Percentiles rank a stretch among this genome's conserved stretches.
phyloP scores from a whole-genome alignment of 345 rosid species.

The Streptanthus diversifolius region DNA sequence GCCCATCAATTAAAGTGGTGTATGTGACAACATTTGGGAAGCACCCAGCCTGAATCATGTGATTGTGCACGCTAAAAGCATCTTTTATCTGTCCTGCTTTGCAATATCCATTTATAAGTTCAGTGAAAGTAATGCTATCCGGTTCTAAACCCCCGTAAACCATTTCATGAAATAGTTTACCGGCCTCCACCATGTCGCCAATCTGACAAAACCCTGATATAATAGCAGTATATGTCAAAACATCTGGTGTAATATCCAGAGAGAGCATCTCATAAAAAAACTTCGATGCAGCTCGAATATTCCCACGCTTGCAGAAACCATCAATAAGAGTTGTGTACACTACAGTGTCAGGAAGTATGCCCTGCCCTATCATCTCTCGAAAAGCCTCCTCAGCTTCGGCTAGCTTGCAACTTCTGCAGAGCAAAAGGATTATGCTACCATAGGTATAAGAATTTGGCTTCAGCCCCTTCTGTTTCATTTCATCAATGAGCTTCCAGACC shows the following conservation, averaged over 20 bases:
- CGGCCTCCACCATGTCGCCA: conserved; percentile 67
- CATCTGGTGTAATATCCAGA: conserved; percentile 52
- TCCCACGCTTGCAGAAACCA: conserved; percentile 68
- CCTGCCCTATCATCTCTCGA: conserved; percentile 58
- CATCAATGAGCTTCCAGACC: conserved; percentile 57
- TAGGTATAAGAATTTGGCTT: conserved; percentile 75
- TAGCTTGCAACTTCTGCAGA: conserved; percentile 52
- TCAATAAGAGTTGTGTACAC: conserved; percentile 76
- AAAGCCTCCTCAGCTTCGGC: conserved; percentile 59
- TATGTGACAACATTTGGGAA: conserved; percentile 81
- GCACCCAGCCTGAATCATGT: conserved; percentile 65
- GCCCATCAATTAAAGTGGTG: conserved; percentile 79
- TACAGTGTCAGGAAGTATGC: conserved; percentile 58
- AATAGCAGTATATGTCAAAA: conserved; percentile 66
- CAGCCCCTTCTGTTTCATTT: conserved; percentile 59
- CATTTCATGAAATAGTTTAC: conserved; percentile 61
- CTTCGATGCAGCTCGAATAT: conserved; percentile 47
- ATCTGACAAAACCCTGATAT: conserved; percentile 65
- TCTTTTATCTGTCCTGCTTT: conserved; percentile 63
- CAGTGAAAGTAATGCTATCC: conserved; percentile 70
- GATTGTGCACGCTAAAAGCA: conserved; percentile 77
- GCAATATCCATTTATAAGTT: conserved; percentile 85
- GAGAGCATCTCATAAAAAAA: conserved; percentile 60
- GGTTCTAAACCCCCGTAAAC: conserved; percentile 52
- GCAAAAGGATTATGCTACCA: conserved; percentile 57